A percentile compares a stretch with the other conserved stretches of the same genome.
Evolutionary conservation across 2,329 filamentous ascomycete species (phyloP).

Genomic region (Parafenestella ontariensis): DNA sequence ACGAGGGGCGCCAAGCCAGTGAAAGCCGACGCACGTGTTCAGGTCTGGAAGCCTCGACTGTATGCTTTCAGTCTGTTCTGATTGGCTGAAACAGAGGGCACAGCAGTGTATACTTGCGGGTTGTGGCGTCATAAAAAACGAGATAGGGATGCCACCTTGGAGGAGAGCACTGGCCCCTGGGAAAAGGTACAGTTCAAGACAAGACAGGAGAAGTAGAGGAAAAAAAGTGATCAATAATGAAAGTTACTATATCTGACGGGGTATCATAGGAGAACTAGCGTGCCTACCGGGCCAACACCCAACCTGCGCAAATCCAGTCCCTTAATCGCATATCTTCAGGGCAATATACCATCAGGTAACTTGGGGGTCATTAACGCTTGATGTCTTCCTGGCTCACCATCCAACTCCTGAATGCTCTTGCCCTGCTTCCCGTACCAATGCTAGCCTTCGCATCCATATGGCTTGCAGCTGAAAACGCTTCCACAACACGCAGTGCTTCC

Average conservation of each 20-base stretch:
- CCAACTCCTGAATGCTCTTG: constrained; percentile 28
- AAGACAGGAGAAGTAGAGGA: neutral
- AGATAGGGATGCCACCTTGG: too few species aligned
- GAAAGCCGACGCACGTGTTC: neutral
- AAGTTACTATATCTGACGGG: neutral
- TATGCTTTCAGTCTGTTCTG: neutral
- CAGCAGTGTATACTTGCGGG: too few species aligned
- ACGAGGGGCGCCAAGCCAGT: neutral
- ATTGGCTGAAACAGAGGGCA: neutral
- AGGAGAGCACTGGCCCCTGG: neutral
- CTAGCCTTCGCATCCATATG: constrained; percentile 22
- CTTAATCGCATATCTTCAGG: neutral
- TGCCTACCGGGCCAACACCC: neutral
- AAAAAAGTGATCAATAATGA: neutral
- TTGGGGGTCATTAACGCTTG: neutral
- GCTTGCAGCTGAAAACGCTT: constrained; percentile 33
- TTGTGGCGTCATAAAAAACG: too few species aligned
- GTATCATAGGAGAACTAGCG: neutral
- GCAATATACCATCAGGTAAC: neutral
- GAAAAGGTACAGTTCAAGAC: neutral
- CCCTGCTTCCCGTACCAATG: constrained; percentile 15
- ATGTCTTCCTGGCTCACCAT: constrained; percentile 10
- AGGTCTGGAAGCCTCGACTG: neutral
- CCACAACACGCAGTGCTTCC: constrained; percentile 18
- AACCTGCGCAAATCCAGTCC: neutral